phyloP scores from a whole-genome alignment of 805 yeast species.

The Metschnikowia arizonensis region DNA sequence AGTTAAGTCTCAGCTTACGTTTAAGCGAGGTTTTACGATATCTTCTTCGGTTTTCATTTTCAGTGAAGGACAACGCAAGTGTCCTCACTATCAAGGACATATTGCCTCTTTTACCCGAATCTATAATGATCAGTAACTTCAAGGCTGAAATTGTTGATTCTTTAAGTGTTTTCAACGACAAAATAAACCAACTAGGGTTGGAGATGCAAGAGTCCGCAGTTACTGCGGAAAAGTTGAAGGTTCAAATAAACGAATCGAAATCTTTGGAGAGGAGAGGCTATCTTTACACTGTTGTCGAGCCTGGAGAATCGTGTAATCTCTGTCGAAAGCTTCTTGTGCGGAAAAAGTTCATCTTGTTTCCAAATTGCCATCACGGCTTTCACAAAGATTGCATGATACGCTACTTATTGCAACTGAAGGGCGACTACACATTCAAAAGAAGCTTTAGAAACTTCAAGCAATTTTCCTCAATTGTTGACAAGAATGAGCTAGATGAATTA shows the following conservation, averaged over 20 bases:
- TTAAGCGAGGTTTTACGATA: constrained; percentile 29
- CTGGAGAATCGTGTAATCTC: constrained; percentile 75
- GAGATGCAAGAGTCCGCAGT: constrained; percentile 74
- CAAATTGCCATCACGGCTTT: constrained; percentile 80
- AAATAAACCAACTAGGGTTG: constrained; percentile 58
- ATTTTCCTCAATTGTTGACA: constrained; percentile 36
- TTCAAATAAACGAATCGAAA: constrained; percentile 49
- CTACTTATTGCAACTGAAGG: constrained; percentile 52
- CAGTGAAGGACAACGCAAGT: constrained; percentile 21
- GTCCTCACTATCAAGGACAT: constrained; percentile 71
- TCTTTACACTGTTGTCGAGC: constrained; percentile 64
- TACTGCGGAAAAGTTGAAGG: constrained; percentile 54
- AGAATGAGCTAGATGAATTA: constrained; percentile 54
- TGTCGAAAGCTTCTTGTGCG: constrained; percentile 69
- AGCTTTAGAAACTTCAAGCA: constrained; percentile 53
- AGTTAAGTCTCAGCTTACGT: constrained; percentile 6
- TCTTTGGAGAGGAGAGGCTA: constrained; percentile 28
- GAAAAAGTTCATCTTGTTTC: constrained; percentile 74
- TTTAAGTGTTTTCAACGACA: constrained; percentile 66
- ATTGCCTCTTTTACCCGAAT: constrained; percentile 79
- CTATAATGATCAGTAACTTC: constrained; percentile 73
- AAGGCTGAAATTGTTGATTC: constrained; percentile 79
- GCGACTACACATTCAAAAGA: constrained; percentile 62
- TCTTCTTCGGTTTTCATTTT: constrained; percentile 29
- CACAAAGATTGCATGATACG: constrained; percentile 85